Base-by-base conservation (phyloP, 2,329 filamentous ascomycete genomes). In the Penicillium vulpinum region DNA sequence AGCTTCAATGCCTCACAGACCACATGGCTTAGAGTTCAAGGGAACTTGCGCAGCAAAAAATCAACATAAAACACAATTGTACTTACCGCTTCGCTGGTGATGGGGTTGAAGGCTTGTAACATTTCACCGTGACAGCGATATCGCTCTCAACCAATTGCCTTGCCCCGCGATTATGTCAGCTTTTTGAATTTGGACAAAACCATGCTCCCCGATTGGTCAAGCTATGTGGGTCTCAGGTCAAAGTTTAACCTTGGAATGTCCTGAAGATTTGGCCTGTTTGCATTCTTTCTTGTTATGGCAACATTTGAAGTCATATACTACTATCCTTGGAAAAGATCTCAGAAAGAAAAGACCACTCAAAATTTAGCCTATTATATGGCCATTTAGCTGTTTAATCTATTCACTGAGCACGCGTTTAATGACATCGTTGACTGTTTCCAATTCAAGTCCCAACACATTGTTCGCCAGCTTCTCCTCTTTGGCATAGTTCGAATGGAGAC, bases 91-190 rank as follows among this genome's bases (percentile, higher is more conserved):
- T 62, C 38, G 57, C 47, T 49, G 51, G 60, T 55, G 57, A 62
- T 62, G 46, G 61, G 47, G 43, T 55, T 61, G 55, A 60, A 56
- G 40, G 41, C 61, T 57, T 56, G 65, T 68, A 65, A 62, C 62
- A 58, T 58, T 56, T 50, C 45, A 60, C 56, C 33, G 33, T 38
- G 56, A 56, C 57, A 64, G 71, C 70, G 71, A 73, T 73, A 68
- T 73, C 71, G 69, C 69, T 65, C 58, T 35, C 48, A 36, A 38
- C 54, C 41, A 58, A 56, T 38, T 44, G 39, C 22, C 47, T 44
- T 41, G 57, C 62, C 62, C 63, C 55, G 60, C 58, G 60, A 38
- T 65, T 59, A 66, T 35, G 51, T 65, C 58, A 62, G 41, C 51
- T 7, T n/a, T 9, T 29, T 44, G 11, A 5, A 18, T n/a, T 22